phyloP scores from a whole-genome alignment of 768 basidiomycete genomes.

The Flagelloscypha sp. region DNA sequence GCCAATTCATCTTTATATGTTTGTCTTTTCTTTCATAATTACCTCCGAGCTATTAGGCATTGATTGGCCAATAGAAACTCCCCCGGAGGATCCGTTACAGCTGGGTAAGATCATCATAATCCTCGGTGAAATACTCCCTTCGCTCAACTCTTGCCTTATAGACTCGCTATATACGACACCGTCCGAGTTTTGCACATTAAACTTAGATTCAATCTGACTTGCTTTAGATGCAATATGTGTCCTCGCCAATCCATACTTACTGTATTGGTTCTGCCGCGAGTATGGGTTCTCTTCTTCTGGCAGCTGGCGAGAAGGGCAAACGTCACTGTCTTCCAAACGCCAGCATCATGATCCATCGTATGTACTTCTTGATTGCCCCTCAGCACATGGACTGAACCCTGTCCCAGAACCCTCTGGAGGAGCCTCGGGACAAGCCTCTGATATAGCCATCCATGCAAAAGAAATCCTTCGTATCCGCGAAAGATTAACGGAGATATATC shows the following conservation, averaged over 20 bases:
- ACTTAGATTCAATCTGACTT: slow-evolving; percentile 33
- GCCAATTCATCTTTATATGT: slow-evolving; percentile 96
- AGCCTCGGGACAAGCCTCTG: slow-evolving; percentile 89
- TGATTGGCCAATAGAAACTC: no score
- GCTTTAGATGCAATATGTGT: slow-evolving; percentile 59
- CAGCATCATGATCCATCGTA: slow-evolving; percentile 98
- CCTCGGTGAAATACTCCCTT: no score
- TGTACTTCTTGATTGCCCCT: slow-evolving; percentile 17
- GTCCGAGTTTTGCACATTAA: slow-evolving; percentile 61
- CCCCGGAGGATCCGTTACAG: slow-evolving; percentile 92
- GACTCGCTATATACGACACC: slow-evolving; percentile 94
- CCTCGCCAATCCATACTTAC: slow-evolving; percentile 93
- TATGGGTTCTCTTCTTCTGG: slow-evolving; percentile 91
- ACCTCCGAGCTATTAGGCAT: no score
- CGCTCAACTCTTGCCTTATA: no score
- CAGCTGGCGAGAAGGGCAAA: slow-evolving; percentile 86
- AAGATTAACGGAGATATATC: slow-evolving; percentile 81
- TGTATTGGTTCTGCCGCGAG: slow-evolving; percentile 92
- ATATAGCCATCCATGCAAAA: slow-evolving; percentile 96
- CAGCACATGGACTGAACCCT: slow-evolving; percentile 7
- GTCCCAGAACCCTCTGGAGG: slow-evolving; percentile 88
- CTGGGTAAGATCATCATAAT: no score
- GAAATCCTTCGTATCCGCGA: slow-evolving; percentile 89
- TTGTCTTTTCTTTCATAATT: no score
- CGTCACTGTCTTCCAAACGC: slow-evolving; percentile 89